A percentile compares a stretch with the other conserved stretches of the same genome.
These are phyloP conservation scores for Ceratocystiopsis sp. DNA, from an alignment of 2,329 filamentous ascomycete species.

Conservation along the genomic window DNA sequence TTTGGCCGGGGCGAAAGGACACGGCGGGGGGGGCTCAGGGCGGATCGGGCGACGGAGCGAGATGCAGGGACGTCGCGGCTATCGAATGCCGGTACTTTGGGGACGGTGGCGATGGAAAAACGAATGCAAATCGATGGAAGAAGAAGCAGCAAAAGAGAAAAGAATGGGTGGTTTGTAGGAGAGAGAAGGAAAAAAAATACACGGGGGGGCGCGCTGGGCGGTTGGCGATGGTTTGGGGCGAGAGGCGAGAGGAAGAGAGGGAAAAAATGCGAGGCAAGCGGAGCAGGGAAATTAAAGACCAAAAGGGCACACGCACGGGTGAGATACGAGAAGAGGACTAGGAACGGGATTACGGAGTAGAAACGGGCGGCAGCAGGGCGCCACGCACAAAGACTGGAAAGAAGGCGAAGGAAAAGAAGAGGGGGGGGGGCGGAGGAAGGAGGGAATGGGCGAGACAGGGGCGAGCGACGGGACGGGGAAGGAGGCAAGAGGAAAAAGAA, in stretches of 20 bases:
- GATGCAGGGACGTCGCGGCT: slow-evolving; percentile 15
- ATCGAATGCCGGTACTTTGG: slow-evolving; percentile 21
- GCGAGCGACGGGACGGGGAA: background rate
- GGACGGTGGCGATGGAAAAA: slow-evolving; percentile 13
- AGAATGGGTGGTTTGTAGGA: slow-evolving; percentile 1
- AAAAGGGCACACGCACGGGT: background rate
- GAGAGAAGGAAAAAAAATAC: slow-evolving; percentile 12
- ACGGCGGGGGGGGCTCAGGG: no score
- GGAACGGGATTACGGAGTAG: background rate
- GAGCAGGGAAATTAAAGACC: no score
- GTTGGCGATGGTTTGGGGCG: background rate
- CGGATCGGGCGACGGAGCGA: slow-evolving; percentile 8
- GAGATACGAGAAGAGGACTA: background rate
- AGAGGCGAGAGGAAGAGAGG: background rate
- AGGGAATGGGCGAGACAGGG: no score
- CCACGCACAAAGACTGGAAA: no score
- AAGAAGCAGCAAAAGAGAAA: slow-evolving; percentile 5
- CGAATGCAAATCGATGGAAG: slow-evolving; percentile 21
- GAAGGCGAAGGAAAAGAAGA: no score
- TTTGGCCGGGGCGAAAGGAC: background rate
- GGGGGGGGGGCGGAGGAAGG: no score
- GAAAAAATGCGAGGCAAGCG: no score
- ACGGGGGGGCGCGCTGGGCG: no score
- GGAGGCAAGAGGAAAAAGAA: background rate
- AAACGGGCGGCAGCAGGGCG: no score